Evolutionary conservation across 805 yeast species (phyloP).

Genomic region (Metschnikowia rubicola): DNA sequence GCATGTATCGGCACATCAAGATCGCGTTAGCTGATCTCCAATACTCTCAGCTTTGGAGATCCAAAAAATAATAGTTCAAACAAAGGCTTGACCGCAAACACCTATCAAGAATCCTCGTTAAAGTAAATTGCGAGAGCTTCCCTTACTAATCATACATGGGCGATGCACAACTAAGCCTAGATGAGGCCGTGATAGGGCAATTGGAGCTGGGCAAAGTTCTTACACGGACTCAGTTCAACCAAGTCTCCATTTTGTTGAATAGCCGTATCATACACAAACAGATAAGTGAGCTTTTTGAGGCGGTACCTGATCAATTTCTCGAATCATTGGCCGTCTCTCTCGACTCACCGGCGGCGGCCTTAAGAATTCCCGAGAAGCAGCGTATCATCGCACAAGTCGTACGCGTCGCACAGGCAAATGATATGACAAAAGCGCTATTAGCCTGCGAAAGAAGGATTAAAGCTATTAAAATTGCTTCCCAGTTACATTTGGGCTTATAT

Average conservation of each 20-base stretch:
- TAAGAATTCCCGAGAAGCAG: too few species aligned
- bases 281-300: too few species aligned
- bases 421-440: too few species aligned
- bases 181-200: background rate
- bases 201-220: slow-evolving; percentile 3
- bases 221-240: background rate
- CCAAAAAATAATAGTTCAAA: background rate
- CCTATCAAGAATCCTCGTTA: background rate
- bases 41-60: background rate
- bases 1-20: slow-evolving; percentile 6
- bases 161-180: background rate
- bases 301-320: too few species aligned
- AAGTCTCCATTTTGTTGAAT: background rate
- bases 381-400: too few species aligned
- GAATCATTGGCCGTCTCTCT: too few species aligned
- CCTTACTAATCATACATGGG: background rate
- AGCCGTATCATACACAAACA: background rate
- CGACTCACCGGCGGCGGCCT: too few species aligned
- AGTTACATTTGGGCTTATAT: slow-evolving; percentile 5
- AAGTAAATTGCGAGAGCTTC: background rate
- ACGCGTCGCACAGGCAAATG: too few species aligned
- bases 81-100: background rate
- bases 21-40: background rate
- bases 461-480: background rate
- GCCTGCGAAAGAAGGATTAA: background rate